phyloP scores from a whole-genome alignment of 257 asterid species.

The Jaltomata sinuosa region DNA sequence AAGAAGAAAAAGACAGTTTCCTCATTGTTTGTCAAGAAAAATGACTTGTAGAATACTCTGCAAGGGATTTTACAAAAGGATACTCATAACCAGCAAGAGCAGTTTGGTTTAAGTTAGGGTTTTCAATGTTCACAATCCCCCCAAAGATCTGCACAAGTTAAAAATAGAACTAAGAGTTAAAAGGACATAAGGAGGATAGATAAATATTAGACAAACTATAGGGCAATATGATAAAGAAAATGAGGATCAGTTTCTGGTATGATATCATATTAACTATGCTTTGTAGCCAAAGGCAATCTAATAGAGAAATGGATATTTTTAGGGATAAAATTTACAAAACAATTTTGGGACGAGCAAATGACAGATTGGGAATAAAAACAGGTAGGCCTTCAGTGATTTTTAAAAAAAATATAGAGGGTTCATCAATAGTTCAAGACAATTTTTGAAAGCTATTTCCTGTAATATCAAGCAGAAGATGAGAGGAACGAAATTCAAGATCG shows the following conservation, averaged over 20 bases:
- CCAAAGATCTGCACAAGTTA: no score
- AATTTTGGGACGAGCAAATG: no score
- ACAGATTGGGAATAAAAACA: no score
- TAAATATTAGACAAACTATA: not conserved
- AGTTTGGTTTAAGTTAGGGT: constrained; percentile 45
- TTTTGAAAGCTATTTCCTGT: not conserved
- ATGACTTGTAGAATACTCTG: not conserved
- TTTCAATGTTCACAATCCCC: no score
- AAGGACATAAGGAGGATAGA: not conserved
- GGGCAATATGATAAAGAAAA: not conserved
- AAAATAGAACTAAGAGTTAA: not conserved
- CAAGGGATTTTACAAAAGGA: constrained; percentile 35
- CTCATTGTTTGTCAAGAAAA: constrained; percentile 8
- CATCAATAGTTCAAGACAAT: not conserved
- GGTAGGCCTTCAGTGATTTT: no score
- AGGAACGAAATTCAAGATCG: not conserved
- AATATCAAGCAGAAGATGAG: not conserved
- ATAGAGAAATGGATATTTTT: not conserved
- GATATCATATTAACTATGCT: not conserved
- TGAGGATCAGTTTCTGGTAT: no score
- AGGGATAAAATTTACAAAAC: not conserved
- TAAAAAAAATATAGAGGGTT: not conserved
- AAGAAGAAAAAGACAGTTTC: not conserved
- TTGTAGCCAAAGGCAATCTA: not conserved
- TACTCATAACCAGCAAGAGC: constrained; percentile 75